Evolutionary conservation across 208 protist genomes (phyloP).

Genomic region (Acanthamoeba culbertsoni): DNA sequence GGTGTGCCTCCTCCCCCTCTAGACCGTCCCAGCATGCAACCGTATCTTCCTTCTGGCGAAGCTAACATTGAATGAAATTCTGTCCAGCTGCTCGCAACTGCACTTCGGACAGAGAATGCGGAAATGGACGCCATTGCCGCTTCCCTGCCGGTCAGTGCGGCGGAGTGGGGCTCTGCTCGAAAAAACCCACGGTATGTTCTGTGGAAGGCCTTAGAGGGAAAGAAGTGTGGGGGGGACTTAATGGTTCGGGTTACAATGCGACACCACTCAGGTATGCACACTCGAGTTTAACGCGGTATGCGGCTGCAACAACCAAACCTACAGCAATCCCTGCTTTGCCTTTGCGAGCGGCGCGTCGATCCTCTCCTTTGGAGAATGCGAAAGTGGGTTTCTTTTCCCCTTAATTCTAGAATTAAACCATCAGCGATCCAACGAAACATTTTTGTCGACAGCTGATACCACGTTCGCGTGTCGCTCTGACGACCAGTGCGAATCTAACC

Average conservation of each 20-base stretch:
- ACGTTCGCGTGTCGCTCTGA: neutral
- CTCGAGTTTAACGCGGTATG: neutral
- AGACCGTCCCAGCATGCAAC: no score
- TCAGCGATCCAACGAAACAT: neutral
- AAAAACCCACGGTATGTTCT: neutral
- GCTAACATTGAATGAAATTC: no score
- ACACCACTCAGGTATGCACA: neutral
- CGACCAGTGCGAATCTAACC: neutral
- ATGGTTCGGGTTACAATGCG: neutral
- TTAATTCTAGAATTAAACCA: neutral
- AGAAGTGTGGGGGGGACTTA: no score
- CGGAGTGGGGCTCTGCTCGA: neutral
- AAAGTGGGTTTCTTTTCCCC: neutral
- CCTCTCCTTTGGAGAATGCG: neutral
- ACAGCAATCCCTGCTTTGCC: conserved; percentile 1
- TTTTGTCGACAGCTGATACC: neutral
- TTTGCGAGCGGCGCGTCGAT: neutral
- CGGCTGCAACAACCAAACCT: conserved; percentile 12
- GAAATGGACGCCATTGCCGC: neutral
- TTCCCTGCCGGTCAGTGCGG: neutral
- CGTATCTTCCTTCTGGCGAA: no score
- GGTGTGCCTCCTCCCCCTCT: neutral
- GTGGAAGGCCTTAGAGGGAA: no score
- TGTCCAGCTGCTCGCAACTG: neutral
- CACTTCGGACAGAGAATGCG: neutral